These are phyloP conservation scores for Moringa oleifera DNA, from an alignment of 345 rosid species.

Conservation along the genomic window DNA sequence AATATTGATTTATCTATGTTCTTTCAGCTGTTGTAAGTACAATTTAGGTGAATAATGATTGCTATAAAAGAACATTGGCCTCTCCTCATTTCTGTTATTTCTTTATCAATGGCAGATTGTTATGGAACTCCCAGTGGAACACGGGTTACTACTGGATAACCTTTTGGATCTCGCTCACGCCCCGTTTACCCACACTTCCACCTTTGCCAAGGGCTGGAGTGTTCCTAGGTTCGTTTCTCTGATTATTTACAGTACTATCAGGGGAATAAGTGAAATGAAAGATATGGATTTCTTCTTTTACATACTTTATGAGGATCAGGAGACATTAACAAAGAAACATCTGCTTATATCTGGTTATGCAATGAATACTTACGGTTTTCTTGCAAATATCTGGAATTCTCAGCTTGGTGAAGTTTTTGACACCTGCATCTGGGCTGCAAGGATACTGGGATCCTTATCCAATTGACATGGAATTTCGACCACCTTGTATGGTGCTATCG, in stretches of 20 bases:
- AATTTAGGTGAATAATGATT: not conserved
- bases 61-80: not conserved
- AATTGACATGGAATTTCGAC: constrained; percentile 94
- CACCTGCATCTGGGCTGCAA: constrained; percentile 85
- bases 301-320: too few species aligned
- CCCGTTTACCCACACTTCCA: constrained; percentile 95
- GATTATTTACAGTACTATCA: too few species aligned
- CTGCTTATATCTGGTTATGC: not conserved
- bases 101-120: constrained; percentile 51
- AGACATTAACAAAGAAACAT: not conserved
- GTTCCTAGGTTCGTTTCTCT: constrained; percentile 71
- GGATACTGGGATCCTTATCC: constrained; percentile 99
- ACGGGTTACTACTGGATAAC: constrained; percentile 91
- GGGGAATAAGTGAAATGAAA: too few species aligned
- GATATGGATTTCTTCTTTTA: too few species aligned
- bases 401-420: constrained; percentile 89
- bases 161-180: constrained; percentile 97
- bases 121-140: constrained; percentile 99
- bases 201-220: constrained; percentile 98
- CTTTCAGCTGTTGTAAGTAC: constrained; percentile 2
- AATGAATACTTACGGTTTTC: not conserved
- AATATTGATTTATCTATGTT: not conserved
- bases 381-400: constrained; percentile 13
- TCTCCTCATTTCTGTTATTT: constrained; percentile 4
- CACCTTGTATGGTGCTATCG: constrained; percentile 93